phyloP scores from a whole-genome alignment of 768 basidiomycete species.

The Collybia sordida region DNA sequence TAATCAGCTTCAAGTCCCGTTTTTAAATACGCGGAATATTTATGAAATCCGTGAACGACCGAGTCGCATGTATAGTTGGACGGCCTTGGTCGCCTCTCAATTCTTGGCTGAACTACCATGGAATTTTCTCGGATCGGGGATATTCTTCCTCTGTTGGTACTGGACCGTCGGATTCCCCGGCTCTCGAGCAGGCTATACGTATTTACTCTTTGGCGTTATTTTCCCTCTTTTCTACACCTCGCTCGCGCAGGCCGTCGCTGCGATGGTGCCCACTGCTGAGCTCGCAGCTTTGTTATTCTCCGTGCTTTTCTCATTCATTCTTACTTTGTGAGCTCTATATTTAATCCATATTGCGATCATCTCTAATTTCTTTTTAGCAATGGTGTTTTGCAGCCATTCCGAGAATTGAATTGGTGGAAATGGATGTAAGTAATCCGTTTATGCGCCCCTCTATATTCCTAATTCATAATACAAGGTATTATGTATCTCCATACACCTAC shows the following conservation, averaged over 20 bases:
- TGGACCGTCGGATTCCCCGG: slow-evolving; percentile 65
- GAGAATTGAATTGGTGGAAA: slow-evolving; percentile 63
- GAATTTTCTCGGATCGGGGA: slow-evolving; percentile 58
- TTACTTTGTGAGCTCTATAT: slow-evolving; percentile 52
- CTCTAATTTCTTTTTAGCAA: slow-evolving; percentile 37
- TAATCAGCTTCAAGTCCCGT: slow-evolving; percentile 65
- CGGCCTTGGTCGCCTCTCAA: slow-evolving; percentile 54
- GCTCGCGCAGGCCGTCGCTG: slow-evolving; percentile 57
- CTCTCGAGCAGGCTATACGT: slow-evolving; percentile 57
- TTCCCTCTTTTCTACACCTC: slow-evolving; percentile 69
- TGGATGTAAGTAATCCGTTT: slow-evolving; percentile 56
- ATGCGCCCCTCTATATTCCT: neutral
- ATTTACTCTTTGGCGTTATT: slow-evolving; percentile 51
- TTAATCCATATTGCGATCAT: slow-evolving; percentile 6
- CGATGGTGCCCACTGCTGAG: slow-evolving; percentile 60
- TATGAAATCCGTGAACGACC: slow-evolving; percentile 71
- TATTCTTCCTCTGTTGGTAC: slow-evolving; percentile 74
- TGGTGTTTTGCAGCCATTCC: slow-evolving; percentile 67
- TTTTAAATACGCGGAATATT: slow-evolving; percentile 57
- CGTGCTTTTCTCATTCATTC: slow-evolving; percentile 59
- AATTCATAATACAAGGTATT: slow-evolving; percentile 23
- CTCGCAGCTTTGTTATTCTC: slow-evolving; percentile 60
- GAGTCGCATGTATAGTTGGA: slow-evolving; percentile 67
- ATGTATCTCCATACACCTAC: slow-evolving; percentile 50
- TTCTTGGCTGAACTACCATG: slow-evolving; percentile 61